A percentile compares a stretch with the other conserved stretches of the same genome.
Conservation (phyloP, 2,329 filamentous ascomycete species). For the Calycina herbarum region DNA sequence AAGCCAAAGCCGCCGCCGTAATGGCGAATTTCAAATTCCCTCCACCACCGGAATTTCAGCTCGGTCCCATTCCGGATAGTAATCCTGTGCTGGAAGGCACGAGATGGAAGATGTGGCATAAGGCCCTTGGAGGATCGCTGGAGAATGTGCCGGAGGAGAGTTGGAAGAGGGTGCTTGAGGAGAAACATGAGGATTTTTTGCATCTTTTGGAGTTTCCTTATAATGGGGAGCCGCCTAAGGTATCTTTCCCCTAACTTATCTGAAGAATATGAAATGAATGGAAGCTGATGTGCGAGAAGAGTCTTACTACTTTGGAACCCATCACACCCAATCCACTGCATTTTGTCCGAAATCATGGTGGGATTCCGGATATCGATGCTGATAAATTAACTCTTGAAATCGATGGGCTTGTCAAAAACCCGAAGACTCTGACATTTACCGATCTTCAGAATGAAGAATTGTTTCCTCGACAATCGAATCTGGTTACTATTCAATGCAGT, state of each 20-base stretch:
- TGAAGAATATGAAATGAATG: not conserved
- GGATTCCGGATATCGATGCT: constrained; percentile 64
- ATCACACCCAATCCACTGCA: constrained; percentile 63
- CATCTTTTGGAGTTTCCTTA: constrained; percentile 64
- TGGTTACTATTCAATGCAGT: constrained; percentile 65
- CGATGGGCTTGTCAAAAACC: constrained; percentile 27
- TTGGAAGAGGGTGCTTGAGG: constrained; percentile 55
- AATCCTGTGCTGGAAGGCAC: constrained; percentile 59
- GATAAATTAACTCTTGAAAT: constrained; percentile 44
- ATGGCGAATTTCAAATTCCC: constrained; percentile 13
- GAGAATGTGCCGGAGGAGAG: constrained; percentile 54
- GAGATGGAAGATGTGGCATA: constrained; percentile 60
- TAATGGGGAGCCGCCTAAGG: constrained; percentile 59
- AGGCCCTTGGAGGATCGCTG: constrained; percentile 50
- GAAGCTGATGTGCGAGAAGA: constrained; percentile 35
- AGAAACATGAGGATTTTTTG: constrained; percentile 61
- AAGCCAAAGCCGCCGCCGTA: constrained; percentile 11
- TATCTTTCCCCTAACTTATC: constrained; percentile 8
- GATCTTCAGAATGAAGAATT: constrained; percentile 26
- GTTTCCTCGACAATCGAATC: constrained; percentile 40
- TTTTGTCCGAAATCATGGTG: constrained; percentile 72
- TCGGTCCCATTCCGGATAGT: constrained; percentile 53
- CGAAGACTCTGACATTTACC: constrained; percentile 24
- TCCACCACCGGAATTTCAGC: constrained; percentile 55
- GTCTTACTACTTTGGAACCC: constrained; percentile 52